Conservation (phyloP, 768 basidiomycete species). For the Hygrocybe punicea region DNA sequence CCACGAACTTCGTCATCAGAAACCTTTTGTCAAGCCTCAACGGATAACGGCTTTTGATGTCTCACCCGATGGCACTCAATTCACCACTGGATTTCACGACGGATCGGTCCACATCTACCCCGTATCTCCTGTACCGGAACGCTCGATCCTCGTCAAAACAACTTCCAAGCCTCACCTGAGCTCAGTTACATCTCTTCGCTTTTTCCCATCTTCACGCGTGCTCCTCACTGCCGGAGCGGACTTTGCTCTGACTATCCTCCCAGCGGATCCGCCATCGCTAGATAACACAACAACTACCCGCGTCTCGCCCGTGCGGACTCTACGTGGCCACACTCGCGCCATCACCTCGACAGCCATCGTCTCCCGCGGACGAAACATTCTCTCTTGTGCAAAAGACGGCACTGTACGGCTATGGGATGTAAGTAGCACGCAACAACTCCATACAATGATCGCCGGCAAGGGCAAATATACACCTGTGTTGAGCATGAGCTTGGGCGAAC, state of each 20-base stretch:
- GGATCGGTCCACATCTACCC: slow-evolving; percentile 55
- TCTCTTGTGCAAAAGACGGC: slow-evolving; percentile 67
- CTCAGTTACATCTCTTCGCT: slow-evolving; percentile 52
- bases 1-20: background rate
- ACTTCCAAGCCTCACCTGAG: slow-evolving; percentile 44
- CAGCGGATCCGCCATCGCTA: slow-evolving; percentile 42
- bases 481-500: slow-evolving; percentile 45
- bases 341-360: slow-evolving; percentile 66
- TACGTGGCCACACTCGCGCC: slow-evolving; percentile 63
- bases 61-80: slow-evolving; percentile 54
- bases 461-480: slow-evolving; percentile 40
- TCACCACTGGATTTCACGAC: slow-evolving; percentile 59
- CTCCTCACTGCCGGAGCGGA: slow-evolving; percentile 68
- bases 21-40: slow-evolving; percentile 36
- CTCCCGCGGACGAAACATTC: slow-evolving; percentile 59
- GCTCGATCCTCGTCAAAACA: slow-evolving; percentile 22
- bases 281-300: slow-evolving; percentile 25
- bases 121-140: slow-evolving; percentile 15
- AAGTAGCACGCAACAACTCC: slow-evolving; percentile 46
- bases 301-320: slow-evolving; percentile 53
- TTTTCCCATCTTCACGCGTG: slow-evolving; percentile 71
- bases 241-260: slow-evolving; percentile 62
- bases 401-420: slow-evolving; percentile 74
- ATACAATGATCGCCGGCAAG: slow-evolving; percentile 40
- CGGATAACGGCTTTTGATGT: slow-evolving; percentile 64